Conservation (phyloP, 2,329 filamentous ascomycete genomes). For the Ophiostoma triangulosporum region DNA sequence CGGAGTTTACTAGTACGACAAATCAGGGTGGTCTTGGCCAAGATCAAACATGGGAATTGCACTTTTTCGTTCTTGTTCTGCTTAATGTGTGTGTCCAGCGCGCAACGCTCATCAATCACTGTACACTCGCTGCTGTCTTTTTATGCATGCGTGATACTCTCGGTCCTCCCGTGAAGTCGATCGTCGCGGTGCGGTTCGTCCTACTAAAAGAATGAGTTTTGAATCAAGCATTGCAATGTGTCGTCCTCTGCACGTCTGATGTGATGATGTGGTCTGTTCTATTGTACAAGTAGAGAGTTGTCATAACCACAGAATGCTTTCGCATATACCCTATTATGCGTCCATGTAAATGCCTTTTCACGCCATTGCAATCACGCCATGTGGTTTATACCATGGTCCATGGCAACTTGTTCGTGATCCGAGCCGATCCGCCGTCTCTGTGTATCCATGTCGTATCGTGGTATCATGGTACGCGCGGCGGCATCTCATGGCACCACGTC, state of each 20-base stretch:
- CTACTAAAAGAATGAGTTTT: background rate
- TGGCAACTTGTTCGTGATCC: background rate
- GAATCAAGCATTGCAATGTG: background rate
- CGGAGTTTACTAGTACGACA: background rate
- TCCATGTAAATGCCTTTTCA: background rate
- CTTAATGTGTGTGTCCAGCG: background rate
- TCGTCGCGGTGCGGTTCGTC: background rate
- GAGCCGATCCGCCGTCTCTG: background rate
- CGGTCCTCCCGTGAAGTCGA: background rate
- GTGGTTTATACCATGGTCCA: background rate
- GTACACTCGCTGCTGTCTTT: background rate
- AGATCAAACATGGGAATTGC: constrained; percentile 2
- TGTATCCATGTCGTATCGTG: background rate
- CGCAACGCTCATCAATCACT: background rate
- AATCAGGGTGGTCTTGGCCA: constrained; percentile 3
- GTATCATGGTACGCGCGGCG: background rate
- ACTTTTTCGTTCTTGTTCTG: background rate
- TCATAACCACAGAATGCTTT: background rate
- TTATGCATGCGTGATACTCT: background rate
- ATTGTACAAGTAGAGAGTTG: background rate
- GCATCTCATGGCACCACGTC: background rate
- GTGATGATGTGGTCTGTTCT: background rate
- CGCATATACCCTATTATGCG: background rate
- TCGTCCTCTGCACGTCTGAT: too few species aligned
- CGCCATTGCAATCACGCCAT: background rate